Percentiles rank a stretch among this genome's conserved stretches.
phyloP scores from a whole-genome alignment of 78 protist genomes.

The Dictyostelium capitatum region DNA sequence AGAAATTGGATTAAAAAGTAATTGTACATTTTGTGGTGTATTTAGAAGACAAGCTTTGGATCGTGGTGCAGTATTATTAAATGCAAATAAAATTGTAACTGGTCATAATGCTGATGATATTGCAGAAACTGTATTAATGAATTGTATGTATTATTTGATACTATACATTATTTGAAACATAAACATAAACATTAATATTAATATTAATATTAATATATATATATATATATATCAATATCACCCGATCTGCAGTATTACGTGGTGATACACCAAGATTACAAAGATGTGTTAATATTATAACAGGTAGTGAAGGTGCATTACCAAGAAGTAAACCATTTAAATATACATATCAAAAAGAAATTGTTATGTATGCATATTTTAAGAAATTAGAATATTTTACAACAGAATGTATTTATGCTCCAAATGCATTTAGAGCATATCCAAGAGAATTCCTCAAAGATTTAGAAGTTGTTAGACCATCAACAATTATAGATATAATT shows the following conservation, averaged over 20 bases:
- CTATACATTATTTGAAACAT: too few relatives aligned
- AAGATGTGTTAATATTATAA: constrained; percentile 86
- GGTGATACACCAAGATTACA: constrained; percentile 92
- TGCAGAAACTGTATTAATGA: constrained; percentile 96
- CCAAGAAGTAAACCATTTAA: constrained; percentile 95
- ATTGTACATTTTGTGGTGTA: constrained; percentile 97
- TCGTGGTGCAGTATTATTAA: constrained; percentile 87
- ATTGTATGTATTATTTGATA: constrained; percentile 67
- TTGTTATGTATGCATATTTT: constrained; percentile 94
- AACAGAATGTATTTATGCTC: constrained; percentile 93
- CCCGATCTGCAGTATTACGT: too few relatives aligned
- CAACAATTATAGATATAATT: constrained; percentile 79
- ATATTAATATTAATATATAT: not conserved
- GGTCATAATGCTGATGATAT: constrained; percentile 97
- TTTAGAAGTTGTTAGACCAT: constrained; percentile 85
- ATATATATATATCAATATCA: not conserved
- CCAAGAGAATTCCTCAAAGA: constrained; percentile 92
- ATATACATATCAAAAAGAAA: constrained; percentile 94
- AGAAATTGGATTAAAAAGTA: constrained; percentile 87
- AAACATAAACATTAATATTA: not conserved
- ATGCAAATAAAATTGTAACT: constrained; percentile 89
- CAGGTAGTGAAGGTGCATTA: constrained; percentile 86
- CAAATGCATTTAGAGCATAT: constrained; percentile 91
- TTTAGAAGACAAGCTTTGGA: constrained; percentile 97
- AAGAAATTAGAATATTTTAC: constrained; percentile 91